These are phyloP conservation scores for Cercospora janseana DNA, from an alignment of 2,329 filamentous ascomycete species.

Conservation along the genomic window DNA sequence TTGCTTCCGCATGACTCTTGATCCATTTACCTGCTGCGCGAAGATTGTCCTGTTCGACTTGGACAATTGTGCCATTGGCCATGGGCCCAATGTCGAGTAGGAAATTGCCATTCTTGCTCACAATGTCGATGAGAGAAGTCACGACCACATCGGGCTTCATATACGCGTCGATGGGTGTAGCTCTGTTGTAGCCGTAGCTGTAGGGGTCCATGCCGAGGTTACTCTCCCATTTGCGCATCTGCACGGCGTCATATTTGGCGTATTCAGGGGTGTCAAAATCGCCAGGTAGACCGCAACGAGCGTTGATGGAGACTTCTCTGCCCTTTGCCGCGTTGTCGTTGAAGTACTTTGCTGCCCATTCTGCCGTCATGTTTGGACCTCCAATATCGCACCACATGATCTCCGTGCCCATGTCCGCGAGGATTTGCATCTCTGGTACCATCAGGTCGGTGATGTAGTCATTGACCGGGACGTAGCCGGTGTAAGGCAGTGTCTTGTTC, in stretches of 20 bases:
- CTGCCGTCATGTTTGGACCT: conserved; percentile 13
- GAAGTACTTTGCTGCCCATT: conserved; percentile 46
- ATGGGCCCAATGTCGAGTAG: conserved; percentile 44
- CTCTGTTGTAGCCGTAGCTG: conserved; percentile 59
- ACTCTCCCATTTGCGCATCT: conserved; percentile 59
- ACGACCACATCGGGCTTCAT: conserved; percentile 30
- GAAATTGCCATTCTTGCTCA: conserved; percentile 37
- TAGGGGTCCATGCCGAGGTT: conserved; percentile 61
- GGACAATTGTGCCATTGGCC: conserved; percentile 56
- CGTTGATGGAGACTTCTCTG: conserved; percentile 56
- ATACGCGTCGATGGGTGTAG: conserved; percentile 44
- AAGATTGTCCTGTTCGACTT: conserved; percentile 50
- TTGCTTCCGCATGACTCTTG: conserved; percentile 52
- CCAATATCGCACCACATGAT: conserved; percentile 44
- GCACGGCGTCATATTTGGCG: conserved; percentile 49
- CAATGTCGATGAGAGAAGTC: conserved; percentile 32
- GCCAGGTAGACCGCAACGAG: conserved; percentile 55
- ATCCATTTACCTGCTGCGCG: conserved; percentile 57
- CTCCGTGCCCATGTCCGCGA: conserved; percentile 46
- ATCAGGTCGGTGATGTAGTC: conserved; percentile 46
- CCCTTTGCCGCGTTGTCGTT: conserved; percentile 42
- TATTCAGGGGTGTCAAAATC: conserved; percentile 65
- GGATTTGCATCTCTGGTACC: conserved; percentile 46
- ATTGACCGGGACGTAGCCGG: conserved; percentile 44
- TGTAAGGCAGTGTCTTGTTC: conserved; percentile 44